Conservation (phyloP, 2,329 filamentous ascomycete genomes). For the Aspergillus fischeri region DNA sequence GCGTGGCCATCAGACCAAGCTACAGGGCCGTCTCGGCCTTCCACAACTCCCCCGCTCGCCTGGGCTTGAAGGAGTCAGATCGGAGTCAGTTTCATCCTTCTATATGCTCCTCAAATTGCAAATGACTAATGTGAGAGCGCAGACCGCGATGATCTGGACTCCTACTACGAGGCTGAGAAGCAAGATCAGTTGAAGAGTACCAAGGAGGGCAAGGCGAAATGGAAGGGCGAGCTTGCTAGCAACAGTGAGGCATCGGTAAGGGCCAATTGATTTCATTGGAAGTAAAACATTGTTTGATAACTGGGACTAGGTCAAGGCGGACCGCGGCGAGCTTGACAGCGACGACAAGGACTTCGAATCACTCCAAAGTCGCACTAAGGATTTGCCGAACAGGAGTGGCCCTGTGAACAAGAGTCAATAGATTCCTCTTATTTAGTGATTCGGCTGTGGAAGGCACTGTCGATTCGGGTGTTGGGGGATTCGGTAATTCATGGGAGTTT, state of each 20-base stretch:
- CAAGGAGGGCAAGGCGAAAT: constrained; percentile 63
- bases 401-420: constrained; percentile 34
- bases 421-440: constrained; percentile 2
- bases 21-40: constrained; percentile 19
- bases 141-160: constrained; percentile 43
- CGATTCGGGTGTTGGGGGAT: background rate
- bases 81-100: constrained; percentile 22
- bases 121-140: background rate
- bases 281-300: constrained; percentile 1
- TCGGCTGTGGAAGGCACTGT: background rate
- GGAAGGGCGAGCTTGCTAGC: constrained; percentile 73
- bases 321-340: constrained; percentile 46
- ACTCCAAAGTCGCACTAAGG: constrained; percentile 59
- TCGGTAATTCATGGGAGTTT: background rate
- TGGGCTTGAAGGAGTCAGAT: constrained; percentile 33
- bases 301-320: constrained; percentile 52
- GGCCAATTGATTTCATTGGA: constrained; percentile 20
- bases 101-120: background rate
- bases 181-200: constrained; percentile 53
- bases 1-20: constrained; percentile 19
- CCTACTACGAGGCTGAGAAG: constrained; percentile 53
- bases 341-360: constrained; percentile 43
- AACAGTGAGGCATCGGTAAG: constrained; percentile 71
- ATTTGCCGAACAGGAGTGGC: constrained; percentile 26
- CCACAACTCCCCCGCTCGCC: constrained; percentile 25